Base-by-base conservation (phyloP, 1,139 yeast genomes). In the Candida dubliniensis region DNA sequence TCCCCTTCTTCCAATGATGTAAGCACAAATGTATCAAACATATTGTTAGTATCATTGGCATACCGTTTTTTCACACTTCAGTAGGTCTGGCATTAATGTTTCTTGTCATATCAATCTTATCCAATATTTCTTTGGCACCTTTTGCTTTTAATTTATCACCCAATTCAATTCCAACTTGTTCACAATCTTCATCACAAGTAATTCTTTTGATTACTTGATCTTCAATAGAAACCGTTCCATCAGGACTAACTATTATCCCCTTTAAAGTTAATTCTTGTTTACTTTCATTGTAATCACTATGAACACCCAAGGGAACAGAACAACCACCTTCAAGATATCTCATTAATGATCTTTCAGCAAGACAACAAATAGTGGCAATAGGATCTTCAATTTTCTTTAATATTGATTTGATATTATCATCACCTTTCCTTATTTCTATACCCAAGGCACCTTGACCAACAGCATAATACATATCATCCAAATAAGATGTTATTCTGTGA, bases 371-470 rank as follows among this genome's bases (percentile, higher is more conserved):
- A 1, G 91, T 79, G 2, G 95, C 77, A 10, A 81, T 77, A 41
- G 71, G 66, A 61, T 90, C 85, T 56, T 84, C 85, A 50, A 93
- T 80, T 43, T 77, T 71, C 18, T 72, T 63, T 52, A 95, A 76
- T 29, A 91, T 72, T 43, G 76, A 66, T 55, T 72, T 71, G 61
- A 86, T 77, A 42, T 70, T 66, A 8, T 66, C 62, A 61, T 95
- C 96, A 45, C 76, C 79, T 46, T 77, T 77, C 57, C 95, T 79
- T 53, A 91, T 87, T 66, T 93, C 99, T 33, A 93, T 73, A 15
- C 98, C 99, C 43, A 93, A 70, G 0, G 98, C 98, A 51, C 99
- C 99, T 70, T 93, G 99, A 13, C 99, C 99, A 34, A 93, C 97
- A 0, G 99, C 96, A 61, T 93, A 88, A 62, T 84, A 87, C 96